These are phyloP conservation scores for Corymbia maculata DNA, from an alignment of 345 rosid species.

Conservation along the genomic window DNA sequence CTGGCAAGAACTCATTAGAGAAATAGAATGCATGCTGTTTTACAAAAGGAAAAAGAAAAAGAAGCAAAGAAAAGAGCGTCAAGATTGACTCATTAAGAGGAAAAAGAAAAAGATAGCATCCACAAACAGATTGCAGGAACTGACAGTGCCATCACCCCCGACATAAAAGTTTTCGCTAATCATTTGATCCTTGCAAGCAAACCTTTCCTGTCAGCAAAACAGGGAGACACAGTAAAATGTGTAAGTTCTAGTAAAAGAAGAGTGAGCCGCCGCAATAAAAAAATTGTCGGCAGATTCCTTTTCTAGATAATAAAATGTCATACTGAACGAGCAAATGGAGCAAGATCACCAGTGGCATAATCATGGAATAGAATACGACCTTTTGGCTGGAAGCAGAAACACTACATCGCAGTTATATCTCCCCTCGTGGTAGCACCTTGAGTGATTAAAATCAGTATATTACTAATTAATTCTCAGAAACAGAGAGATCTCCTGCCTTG, in stretches of 20 bases:
- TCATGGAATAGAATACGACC: conserved; percentile 74
- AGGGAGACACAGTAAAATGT: background rate
- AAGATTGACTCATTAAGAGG: background rate
- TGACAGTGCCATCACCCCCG: conserved; percentile 77
- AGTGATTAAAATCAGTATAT: background rate
- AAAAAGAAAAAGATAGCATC: background rate
- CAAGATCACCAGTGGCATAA: conserved; percentile 80
- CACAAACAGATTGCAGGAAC: background rate
- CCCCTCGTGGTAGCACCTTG: background rate
- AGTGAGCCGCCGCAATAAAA: background rate
- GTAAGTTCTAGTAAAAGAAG: background rate
- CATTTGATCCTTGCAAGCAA: conserved; percentile 69
- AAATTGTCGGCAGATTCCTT: background rate
- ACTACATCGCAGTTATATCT: background rate
- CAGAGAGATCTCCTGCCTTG: conserved; percentile 30
- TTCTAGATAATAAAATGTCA: background rate
- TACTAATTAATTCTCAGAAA: background rate
- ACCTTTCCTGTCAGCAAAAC: conserved; percentile 59
- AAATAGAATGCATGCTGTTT: conserved; percentile 82
- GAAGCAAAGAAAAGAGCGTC: background rate
- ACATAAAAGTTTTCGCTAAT: conserved; percentile 81
- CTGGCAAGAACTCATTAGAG: conserved; percentile 59
- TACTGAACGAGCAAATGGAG: conserved; percentile 43
- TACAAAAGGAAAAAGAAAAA: background rate
- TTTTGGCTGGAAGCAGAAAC: conserved; percentile 38